phyloP scores from a whole-genome alignment of 495 filamentous ascomycete genomes.

The Parathielavia hyrcaniae region DNA sequence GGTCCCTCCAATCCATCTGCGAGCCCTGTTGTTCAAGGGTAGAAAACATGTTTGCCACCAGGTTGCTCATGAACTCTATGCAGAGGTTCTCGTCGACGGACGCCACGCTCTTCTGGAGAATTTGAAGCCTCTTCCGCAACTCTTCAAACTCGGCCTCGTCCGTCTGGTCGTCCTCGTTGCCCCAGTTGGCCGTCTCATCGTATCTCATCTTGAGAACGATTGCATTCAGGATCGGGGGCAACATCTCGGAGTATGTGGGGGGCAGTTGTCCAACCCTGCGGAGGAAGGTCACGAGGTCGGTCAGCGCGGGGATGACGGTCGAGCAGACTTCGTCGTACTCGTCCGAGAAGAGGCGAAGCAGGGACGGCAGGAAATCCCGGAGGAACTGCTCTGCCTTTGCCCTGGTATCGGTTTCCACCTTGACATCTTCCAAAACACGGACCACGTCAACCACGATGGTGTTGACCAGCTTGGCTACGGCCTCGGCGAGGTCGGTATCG shows the following conservation, averaged over 20 bases:
- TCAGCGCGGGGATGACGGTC: slow-evolving; percentile 83
- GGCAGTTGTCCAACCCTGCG: slow-evolving; percentile 67
- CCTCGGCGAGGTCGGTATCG: slow-evolving; percentile 90
- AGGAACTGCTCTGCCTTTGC: slow-evolving; percentile 66
- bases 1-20: slow-evolving; percentile 85
- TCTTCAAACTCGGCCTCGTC: slow-evolving; percentile 99
- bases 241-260: slow-evolving; percentile 63
- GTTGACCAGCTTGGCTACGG: slow-evolving; percentile 93
- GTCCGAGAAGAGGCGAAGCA: slow-evolving; percentile 91
- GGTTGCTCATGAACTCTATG: slow-evolving; percentile 71
- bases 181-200: slow-evolving; percentile 91
- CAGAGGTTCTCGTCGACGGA: slow-evolving; percentile 78
- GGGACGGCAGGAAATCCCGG: slow-evolving; percentile 71
- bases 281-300: slow-evolving; percentile 80
- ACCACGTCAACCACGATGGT: slow-evolving; percentile 79
- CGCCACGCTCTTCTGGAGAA: slow-evolving; percentile 84
- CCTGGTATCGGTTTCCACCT: slow-evolving; percentile 49
- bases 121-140: slow-evolving; percentile 77
- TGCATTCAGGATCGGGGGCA: slow-evolving; percentile 80
- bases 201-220: slow-evolving; percentile 94
- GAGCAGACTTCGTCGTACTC: slow-evolving; percentile 98
- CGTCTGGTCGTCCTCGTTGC: slow-evolving; percentile 85
- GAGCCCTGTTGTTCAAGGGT: slow-evolving; percentile 61
- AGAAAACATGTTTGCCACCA: slow-evolving; percentile 77
- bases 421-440: slow-evolving; percentile 56